These are phyloP conservation scores for Bromus sterilis DNA, from an alignment of 176 grass and related monocot genomes.

Conservation along the genomic window DNA sequence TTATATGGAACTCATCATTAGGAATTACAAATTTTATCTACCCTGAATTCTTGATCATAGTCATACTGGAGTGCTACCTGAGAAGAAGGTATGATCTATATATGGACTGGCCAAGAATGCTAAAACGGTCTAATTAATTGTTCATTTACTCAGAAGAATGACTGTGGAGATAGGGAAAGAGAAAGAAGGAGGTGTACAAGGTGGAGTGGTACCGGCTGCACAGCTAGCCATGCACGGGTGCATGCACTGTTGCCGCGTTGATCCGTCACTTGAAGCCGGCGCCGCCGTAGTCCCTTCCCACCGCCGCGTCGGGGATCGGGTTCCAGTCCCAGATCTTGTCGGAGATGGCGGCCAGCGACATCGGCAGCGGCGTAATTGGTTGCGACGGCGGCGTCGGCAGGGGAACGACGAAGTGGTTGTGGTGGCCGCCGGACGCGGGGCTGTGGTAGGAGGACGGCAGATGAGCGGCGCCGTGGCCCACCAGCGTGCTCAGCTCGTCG, in stretches of 20 bases:
- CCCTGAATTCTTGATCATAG: conserved; percentile 21
- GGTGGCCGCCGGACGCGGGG: background rate
- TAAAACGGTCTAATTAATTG: conserved; percentile 33
- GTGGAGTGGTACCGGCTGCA: background rate
- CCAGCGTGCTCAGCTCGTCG: conserved; percentile 73
- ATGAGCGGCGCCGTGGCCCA: conserved; percentile 17
- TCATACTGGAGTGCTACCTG: background rate
- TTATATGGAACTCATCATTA: conserved; percentile 29
- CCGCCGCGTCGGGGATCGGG: conserved; percentile 35
- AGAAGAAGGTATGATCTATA: conserved; percentile 3
- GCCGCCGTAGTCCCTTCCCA: conserved; percentile 39
- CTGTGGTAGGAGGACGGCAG: conserved; percentile 8
- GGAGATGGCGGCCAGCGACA: conserved; percentile 51
- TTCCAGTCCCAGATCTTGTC: conserved; percentile 98
- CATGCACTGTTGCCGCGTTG: conserved; percentile 9
- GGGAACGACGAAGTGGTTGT: conserved; percentile 39
- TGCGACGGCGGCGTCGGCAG: conserved; percentile 12
- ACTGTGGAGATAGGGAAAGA: background rate
- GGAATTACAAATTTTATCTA: conserved; percentile 35
- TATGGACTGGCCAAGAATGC: conserved; percentile 3
- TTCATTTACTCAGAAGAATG: conserved; percentile 18
- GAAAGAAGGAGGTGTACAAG: background rate
- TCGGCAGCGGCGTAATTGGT: conserved; percentile 24
- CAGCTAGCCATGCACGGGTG: background rate
- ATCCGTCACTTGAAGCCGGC: conserved; percentile 58